phyloP scores from a whole-genome alignment of 257 asterid species.

The Jaltomata sinuosa region DNA sequence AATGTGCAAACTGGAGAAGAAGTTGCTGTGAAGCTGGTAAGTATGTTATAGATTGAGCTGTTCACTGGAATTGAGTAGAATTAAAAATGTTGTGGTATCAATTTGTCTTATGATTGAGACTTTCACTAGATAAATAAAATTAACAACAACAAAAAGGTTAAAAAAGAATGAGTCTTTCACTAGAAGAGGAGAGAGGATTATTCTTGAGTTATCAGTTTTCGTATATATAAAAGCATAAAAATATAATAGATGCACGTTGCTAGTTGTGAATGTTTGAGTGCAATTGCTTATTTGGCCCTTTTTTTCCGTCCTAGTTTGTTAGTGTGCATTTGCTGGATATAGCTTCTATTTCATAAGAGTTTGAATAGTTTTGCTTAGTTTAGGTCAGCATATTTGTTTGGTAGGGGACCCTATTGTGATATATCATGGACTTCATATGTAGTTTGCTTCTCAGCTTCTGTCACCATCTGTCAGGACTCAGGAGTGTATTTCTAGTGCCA shows the following conservation, averaged over 20 bases:
- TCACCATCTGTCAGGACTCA: background rate
- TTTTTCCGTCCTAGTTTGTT: background rate
- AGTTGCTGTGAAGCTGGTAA: conserved; percentile 88
- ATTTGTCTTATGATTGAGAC: background rate
- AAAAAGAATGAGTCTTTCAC: background rate
- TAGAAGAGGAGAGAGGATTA: background rate
- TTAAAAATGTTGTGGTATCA: background rate
- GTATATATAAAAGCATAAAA: background rate
- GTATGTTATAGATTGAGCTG: conserved; percentile 1
- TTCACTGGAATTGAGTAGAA: background rate
- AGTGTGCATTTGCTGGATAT: background rate
- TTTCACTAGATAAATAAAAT: background rate
- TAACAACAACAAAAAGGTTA: background rate
- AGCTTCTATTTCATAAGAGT: background rate
- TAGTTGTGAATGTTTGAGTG: background rate
- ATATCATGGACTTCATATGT: background rate
- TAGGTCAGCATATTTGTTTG: background rate
- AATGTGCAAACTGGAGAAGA: conserved; percentile 79
- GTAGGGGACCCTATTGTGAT: background rate
- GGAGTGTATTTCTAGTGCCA: background rate
- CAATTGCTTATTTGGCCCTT: background rate
- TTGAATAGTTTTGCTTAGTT: background rate
- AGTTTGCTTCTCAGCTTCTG: background rate
- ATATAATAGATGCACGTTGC: background rate
- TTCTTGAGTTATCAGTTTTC: background rate